phyloP scores from a whole-genome alignment of 345 rosid genomes.

The Boechera divaricarpa region DNA sequence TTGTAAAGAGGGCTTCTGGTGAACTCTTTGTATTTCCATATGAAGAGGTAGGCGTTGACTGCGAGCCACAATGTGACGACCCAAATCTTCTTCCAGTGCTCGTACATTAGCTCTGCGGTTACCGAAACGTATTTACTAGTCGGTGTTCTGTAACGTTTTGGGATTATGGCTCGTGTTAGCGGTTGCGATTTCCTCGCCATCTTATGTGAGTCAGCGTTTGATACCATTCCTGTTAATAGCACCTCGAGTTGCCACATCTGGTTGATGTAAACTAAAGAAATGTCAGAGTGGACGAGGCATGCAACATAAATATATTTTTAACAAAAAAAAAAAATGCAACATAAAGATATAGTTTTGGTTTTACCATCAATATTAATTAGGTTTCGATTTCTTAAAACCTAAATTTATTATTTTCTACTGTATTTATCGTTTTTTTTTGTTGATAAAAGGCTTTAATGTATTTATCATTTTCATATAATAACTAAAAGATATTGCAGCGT shows the following conservation, averaged over 20 bases:
- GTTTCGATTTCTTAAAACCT: background rate
- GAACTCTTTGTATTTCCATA: conserved; percentile 57
- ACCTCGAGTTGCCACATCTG: conserved; percentile 95
- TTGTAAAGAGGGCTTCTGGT: conserved; percentile 46
- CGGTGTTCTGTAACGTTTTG: conserved; percentile 69
- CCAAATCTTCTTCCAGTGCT: conserved; percentile 79
- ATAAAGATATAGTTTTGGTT: background rate
- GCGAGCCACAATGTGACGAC: conserved; percentile 54
- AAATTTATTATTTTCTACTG: background rate
- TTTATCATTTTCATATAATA: too few relatives aligned
- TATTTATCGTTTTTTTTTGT: background rate
- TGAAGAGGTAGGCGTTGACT: conserved; percentile 51
- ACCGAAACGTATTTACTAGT: conserved; percentile 52
- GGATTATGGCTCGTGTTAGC: conserved; percentile 81
- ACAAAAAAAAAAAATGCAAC: background rate
- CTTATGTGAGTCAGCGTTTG: conserved; percentile 45
- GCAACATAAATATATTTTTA: background rate
- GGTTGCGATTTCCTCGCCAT: conserved; percentile 38
- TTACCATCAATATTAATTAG: background rate
- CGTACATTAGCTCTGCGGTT: conserved; percentile 53
- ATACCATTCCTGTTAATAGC: conserved; percentile 73
- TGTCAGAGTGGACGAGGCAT: conserved; percentile 12
- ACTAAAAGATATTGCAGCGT: too few relatives aligned
- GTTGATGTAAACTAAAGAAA: conserved; percentile 22
- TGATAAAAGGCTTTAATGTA: too few relatives aligned